Evolutionary conservation across 1,284 basidiomycete genomes (phyloP).

Genomic region (Cerioporus squamosus): DNA sequence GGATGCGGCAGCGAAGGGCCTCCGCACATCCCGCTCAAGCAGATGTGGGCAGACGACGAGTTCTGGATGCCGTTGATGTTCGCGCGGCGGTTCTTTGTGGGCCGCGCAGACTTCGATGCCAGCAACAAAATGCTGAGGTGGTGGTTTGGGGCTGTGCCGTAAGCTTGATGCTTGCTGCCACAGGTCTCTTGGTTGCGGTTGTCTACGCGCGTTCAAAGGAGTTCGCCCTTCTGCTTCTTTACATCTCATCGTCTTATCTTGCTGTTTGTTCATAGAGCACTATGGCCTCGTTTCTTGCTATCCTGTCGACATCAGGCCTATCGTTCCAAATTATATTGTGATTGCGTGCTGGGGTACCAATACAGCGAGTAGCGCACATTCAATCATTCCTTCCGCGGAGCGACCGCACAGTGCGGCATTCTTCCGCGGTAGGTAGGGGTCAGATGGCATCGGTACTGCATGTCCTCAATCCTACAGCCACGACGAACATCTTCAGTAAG

Average conservation of each 20-base stretch:
- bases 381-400: too few species aligned
- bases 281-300: too few species aligned
- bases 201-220: too few species aligned
- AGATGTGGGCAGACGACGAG: conserved; percentile 71
- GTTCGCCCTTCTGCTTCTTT: too few species aligned
- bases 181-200: too few species aligned
- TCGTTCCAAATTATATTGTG: too few species aligned
- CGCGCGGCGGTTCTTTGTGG: conserved; percentile 50
- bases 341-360: too few species aligned
- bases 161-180: too few species aligned
- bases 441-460: background rate
- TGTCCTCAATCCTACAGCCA: background rate
- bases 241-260: too few species aligned
- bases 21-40: conserved; percentile 51
- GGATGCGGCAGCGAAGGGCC: conserved; percentile 8
- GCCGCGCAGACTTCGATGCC: conserved; percentile 56
- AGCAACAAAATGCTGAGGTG: conserved; percentile 46
- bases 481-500: background rate
- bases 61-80: conserved; percentile 65
- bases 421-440: background rate
- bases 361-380: too few species aligned
- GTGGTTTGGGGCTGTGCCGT: conserved; percentile 53
- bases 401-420: background rate
- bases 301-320: too few species aligned
- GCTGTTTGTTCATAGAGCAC: too few species aligned